These are phyloP conservation scores for Acephala macrosclerotiorum DNA, from an alignment of 2,329 filamentous ascomycete species.

Conservation along the genomic window DNA sequence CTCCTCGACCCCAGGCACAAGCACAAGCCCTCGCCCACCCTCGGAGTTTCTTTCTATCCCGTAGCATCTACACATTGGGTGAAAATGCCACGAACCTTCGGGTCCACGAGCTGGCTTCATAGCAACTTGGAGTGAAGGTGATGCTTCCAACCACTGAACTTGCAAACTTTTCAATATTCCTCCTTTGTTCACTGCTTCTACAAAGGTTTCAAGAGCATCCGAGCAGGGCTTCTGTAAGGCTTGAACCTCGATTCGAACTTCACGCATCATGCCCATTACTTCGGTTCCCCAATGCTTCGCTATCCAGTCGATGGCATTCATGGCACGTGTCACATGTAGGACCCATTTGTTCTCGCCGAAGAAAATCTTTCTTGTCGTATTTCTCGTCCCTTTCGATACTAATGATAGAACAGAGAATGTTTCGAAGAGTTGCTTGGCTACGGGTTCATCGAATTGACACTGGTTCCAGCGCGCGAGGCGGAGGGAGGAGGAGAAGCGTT, in stretches of 20 bases:
- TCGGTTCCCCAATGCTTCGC: conserved; percentile 8
- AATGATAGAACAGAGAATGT: not conserved
- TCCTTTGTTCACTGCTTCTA: not conserved
- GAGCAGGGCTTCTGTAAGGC: not conserved
- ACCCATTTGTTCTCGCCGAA: conserved; percentile 13
- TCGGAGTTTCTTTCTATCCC: not conserved
- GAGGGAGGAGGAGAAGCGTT: not conserved
- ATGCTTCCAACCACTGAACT: not conserved
- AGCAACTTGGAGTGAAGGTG: conserved; percentile 1
- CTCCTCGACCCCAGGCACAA: not conserved
- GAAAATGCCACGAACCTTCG: not conserved
- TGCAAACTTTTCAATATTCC: not conserved
- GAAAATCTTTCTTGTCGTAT: not conserved
- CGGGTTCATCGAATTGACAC: conserved; percentile 2
- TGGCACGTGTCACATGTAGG: not conserved
- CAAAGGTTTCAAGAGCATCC: conserved; percentile 3
- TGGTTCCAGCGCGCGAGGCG: not conserved
- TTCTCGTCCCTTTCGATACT: not conserved
- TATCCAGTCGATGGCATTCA: conserved; percentile 1
- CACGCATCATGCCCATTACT: conserved; percentile 4
- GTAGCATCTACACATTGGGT: not conserved
- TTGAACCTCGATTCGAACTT: conserved; percentile 5
- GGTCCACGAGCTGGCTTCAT: not conserved
- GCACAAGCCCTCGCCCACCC: not conserved
- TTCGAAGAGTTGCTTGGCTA: not conserved